Percentiles rank a stretch among this genome's conserved stretches.
Conservation (phyloP, 345 rosid species). For the Psidium friedrichsthalianum region DNA sequence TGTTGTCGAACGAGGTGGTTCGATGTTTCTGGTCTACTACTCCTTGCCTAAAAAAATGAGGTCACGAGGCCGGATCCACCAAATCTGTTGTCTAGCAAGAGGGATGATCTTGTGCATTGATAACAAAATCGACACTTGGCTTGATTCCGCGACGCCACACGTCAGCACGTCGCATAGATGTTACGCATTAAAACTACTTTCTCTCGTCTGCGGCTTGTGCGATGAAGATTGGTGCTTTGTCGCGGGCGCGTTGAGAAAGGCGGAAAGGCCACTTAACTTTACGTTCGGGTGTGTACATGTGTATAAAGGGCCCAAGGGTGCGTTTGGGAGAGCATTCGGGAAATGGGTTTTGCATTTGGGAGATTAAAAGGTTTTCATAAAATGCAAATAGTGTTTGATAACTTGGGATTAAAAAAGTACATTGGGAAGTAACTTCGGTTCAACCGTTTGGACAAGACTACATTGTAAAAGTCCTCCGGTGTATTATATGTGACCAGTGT, state of each 20-base stretch:
- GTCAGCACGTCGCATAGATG: neutral
- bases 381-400: too few relatives aligned
- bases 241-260: neutral
- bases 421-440: too few relatives aligned
- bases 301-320: too few relatives aligned
- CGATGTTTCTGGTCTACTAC: neutral
- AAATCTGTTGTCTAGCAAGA: neutral
- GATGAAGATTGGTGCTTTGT: neutral
- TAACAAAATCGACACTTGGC: neutral
- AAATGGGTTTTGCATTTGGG: too few relatives aligned
- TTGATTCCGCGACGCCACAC: neutral
- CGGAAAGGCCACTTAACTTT: neutral
- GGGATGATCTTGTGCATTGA: neutral
- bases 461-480: too few relatives aligned
- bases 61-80: neutral
- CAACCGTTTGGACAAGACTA: too few relatives aligned
- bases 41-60: neutral
- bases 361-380: too few relatives aligned
- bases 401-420: too few relatives aligned
- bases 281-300: neutral
- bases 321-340: too few relatives aligned
- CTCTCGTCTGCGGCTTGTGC: neutral
- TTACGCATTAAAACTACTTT: neutral
- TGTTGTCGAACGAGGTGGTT: neutral
- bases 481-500: too few relatives aligned